Percentiles rank a stretch among this genome's conserved stretches.
Evolutionary conservation across 805 yeast genomes (phyloP).

Genomic region (Ogataea pini): DNA sequence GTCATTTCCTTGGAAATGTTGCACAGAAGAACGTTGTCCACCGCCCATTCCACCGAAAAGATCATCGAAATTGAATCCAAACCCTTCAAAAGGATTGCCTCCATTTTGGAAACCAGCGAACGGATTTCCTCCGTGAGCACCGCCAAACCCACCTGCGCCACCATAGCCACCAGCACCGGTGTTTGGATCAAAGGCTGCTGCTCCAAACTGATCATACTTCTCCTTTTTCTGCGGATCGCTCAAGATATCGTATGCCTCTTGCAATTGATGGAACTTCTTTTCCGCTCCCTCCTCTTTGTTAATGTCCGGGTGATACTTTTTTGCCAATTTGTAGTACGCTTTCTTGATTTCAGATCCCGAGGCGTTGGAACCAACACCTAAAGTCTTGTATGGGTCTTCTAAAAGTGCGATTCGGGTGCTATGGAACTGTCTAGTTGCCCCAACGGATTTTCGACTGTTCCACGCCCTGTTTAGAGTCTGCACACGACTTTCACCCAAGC

Average conservation of each 20-base stretch:
- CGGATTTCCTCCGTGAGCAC: slow-evolving; percentile 49
- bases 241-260: slow-evolving; percentile 90
- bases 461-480: not conserved
- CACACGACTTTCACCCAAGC: not conserved
- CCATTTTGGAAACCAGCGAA: slow-evolving; percentile 42
- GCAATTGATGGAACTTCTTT: slow-evolving; percentile 85
- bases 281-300: slow-evolving; percentile 91
- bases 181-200: slow-evolving; percentile 74
- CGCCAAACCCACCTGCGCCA: slow-evolving; percentile 42
- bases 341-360: slow-evolving; percentile 85
- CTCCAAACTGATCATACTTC: slow-evolving; percentile 90
- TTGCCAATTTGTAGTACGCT: slow-evolving; percentile 91
- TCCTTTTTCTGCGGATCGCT: slow-evolving; percentile 81
- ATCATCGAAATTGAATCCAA: slow-evolving; percentile 54
- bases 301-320: slow-evolving; percentile 94
- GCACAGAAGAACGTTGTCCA: slow-evolving; percentile 48
- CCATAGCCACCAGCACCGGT: slow-evolving; percentile 57
- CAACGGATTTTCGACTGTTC: not conserved
- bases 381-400: slow-evolving; percentile 78
- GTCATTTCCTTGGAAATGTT: slow-evolving; percentile 87
- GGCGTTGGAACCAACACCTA: slow-evolving; percentile 77
- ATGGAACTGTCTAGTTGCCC: slow-evolving; percentile 42
- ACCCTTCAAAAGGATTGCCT: slow-evolving; percentile 33
- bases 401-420: slow-evolving; percentile 34
- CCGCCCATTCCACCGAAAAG: slow-evolving; percentile 53